phyloP scores from a whole-genome alignment of 495 filamentous ascomycete genomes.

The Neurospora tetraspora region DNA sequence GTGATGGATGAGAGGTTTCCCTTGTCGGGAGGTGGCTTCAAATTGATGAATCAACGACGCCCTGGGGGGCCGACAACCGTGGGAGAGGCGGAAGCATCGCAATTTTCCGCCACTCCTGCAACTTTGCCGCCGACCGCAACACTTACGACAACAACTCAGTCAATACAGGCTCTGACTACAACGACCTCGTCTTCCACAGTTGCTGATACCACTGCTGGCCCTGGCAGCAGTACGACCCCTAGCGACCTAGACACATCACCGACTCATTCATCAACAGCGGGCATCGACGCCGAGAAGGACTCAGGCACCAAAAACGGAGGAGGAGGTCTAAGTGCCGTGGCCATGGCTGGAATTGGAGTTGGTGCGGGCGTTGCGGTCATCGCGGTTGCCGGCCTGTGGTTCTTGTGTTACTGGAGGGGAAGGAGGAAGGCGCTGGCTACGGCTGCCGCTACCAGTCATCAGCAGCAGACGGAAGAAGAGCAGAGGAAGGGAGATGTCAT shows the following conservation, averaged over 20 bases:
- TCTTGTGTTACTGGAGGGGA: neutral
- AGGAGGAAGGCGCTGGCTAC: neutral
- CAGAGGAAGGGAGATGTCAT: too few relatives aligned
- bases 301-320: neutral
- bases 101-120: neutral
- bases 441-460: too few relatives aligned
- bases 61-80: neutral
- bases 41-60: neutral
- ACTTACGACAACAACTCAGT: neutral
- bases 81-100: neutral
- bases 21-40: neutral
- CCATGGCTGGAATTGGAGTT: constrained; percentile 20
- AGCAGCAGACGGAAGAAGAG: too few relatives aligned
- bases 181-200: neutral
- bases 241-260: neutral
- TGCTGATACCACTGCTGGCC: neutral
- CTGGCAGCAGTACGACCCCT: neutral
- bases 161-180: neutral
- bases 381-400: constrained; percentile 7
- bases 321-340: constrained; percentile 12
- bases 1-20: too few relatives aligned
- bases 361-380: constrained; percentile 14
- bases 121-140: neutral
- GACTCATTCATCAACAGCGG: neutral
- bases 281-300: neutral